phyloP scores from a whole-genome alignment of 1,284 basidiomycete genomes.

The Microbotryum scabiosae region DNA sequence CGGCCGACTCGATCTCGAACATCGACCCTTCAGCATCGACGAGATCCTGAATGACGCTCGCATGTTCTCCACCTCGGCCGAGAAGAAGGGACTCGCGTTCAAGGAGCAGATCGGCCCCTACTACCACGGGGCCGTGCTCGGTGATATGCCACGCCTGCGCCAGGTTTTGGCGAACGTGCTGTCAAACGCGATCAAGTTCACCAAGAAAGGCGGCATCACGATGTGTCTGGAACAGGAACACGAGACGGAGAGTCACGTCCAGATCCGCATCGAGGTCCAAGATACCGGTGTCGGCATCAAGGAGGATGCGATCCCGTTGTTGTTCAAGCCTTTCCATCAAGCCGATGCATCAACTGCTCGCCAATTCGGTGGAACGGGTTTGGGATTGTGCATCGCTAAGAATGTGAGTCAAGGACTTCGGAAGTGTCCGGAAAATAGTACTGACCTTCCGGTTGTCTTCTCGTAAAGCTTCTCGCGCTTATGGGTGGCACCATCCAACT shows the following conservation, averaged over 20 bases:
- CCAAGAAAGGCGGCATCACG: conserved; percentile 36
- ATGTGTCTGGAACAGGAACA: conserved; percentile 34
- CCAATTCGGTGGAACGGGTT: conserved; percentile 29
- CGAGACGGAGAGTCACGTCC: conserved; percentile 33
- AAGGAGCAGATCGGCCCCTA: conserved; percentile 30
- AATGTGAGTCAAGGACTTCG: too few species aligned
- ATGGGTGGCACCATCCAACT: conserved; percentile 28
- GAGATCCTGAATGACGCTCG: conserved; percentile 39
- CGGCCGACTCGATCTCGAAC: conserved; percentile 41
- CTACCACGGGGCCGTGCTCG: conserved; percentile 21
- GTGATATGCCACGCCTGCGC: conserved; percentile 32
- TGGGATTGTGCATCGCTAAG: conserved; percentile 7
- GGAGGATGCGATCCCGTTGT: conserved; percentile 33
- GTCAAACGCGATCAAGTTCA: conserved; percentile 41
- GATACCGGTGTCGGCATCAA: conserved; percentile 41
- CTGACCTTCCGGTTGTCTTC: neutral
- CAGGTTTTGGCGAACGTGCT: conserved; percentile 32
- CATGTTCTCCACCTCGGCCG: conserved; percentile 38
- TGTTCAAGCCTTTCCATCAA: conserved; percentile 40
- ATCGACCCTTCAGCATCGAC: conserved; percentile 37
- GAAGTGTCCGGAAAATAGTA: neutral
- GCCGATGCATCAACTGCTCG: conserved; percentile 27
- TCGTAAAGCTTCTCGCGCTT: conserved; percentile 20
- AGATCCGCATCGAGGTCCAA: conserved; percentile 37
- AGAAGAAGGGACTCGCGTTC: conserved; percentile 39